Evolutionary conservation across 164 flowering plant species (phyloP).

Genomic region (Piper betle): DNA sequence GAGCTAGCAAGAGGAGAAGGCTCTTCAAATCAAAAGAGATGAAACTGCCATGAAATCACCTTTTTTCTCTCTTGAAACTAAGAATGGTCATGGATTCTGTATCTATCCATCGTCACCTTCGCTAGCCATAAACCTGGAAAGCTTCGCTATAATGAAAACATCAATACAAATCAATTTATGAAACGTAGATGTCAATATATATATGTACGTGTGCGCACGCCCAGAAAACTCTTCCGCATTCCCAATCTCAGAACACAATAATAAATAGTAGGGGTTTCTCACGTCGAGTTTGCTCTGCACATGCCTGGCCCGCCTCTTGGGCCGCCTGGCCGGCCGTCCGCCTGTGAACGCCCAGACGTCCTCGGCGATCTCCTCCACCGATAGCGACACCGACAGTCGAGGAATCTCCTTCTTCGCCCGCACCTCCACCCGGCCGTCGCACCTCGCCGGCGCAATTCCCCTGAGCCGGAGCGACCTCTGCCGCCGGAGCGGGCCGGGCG

Average conservation of each 20-base stretch:
- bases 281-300: background rate
- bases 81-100: background rate
- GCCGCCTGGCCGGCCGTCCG: background rate
- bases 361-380: background rate
- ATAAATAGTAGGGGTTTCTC: background rate
- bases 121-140: background rate
- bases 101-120: background rate
- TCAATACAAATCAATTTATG: background rate
- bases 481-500: constrained; percentile 3
- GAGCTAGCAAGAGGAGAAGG: background rate
- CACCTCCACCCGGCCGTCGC: background rate
- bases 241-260: background rate
- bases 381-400: background rate
- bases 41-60: background rate
- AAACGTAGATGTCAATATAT: too few relatives aligned
- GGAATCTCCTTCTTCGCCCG: background rate
- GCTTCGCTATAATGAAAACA: background rate
- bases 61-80: background rate
- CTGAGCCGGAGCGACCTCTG: background rate
- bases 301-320: background rate
- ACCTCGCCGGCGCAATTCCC: background rate
- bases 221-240: background rate
- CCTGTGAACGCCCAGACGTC: constrained; percentile 1
- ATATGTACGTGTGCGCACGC: too few relatives aligned
- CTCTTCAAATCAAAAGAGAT: too few relatives aligned